These are phyloP conservation scores for Puccinellia tenuiflora DNA, from an alignment of 176 grass and related monocot genomes.

Conservation along the genomic window DNA sequence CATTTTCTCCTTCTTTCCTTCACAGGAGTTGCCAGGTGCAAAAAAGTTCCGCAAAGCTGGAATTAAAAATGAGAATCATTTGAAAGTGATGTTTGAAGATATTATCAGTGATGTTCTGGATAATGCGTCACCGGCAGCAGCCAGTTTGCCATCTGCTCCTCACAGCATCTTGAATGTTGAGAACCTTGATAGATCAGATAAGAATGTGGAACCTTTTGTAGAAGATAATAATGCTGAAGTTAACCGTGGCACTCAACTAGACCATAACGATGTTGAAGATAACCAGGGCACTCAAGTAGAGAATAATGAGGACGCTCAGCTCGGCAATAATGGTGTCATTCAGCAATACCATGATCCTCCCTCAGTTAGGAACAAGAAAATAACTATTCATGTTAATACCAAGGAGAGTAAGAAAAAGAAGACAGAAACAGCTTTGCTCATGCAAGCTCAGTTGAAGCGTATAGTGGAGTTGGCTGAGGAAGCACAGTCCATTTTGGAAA, in stretches of 20 bases:
- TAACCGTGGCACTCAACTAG: background rate
- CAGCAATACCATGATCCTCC: background rate
- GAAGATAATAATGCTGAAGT: constrained; percentile 12
- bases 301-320: background rate
- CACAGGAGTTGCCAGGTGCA: constrained; percentile 38
- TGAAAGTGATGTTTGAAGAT: constrained; percentile 38
- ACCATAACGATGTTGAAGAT: background rate
- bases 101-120: constrained; percentile 23
- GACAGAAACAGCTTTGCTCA: constrained; percentile 18
- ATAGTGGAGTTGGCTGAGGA: constrained; percentile 33
- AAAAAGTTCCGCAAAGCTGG: constrained; percentile 24
- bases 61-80: constrained; percentile 20
- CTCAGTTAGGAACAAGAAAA: constrained; percentile 12
- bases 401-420: constrained; percentile 28
- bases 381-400: constrained; percentile 1
- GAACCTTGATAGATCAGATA: constrained; percentile 4
- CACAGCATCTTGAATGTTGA: background rate
- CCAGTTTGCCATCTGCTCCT: background rate
- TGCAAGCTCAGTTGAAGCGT: constrained; percentile 29
- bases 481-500: constrained; percentile 31
- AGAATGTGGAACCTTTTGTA: background rate
- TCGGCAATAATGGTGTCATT: background rate
- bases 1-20: background rate
- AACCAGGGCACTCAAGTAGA: background rate
- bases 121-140: background rate